Evolutionary conservation across 352 stramenopile species (phyloP).

Genomic region (Phytopythium litorale): DNA sequence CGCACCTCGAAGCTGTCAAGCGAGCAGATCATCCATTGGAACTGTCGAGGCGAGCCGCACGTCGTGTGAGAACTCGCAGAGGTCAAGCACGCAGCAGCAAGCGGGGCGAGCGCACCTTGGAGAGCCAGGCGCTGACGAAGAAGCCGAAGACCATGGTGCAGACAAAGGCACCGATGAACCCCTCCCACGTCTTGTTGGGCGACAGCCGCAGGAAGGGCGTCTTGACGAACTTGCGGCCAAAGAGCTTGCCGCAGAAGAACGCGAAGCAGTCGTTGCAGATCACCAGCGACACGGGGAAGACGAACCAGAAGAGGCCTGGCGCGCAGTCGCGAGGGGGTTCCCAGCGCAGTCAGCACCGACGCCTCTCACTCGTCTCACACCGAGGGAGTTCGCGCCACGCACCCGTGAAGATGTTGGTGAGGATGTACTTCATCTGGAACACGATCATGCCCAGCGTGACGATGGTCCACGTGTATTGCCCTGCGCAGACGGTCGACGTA

Average conservation of each 20-base stretch:
- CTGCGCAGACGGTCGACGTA: constrained; percentile 13
- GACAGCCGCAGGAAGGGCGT: constrained; percentile 88
- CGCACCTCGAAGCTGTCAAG: constrained; percentile 72
- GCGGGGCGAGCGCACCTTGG: constrained; percentile 40
- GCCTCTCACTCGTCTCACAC: not conserved
- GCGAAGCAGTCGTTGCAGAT: constrained; percentile 96
- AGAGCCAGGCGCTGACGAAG: constrained; percentile 89
- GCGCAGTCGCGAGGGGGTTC: not conserved
- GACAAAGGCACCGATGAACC: constrained; percentile 96
- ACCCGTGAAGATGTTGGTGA: constrained; percentile 96
- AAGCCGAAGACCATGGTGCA: constrained; percentile 95
- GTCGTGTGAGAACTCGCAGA: constrained; percentile 6
- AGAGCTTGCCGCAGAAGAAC: constrained; percentile 90
- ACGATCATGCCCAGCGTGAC: constrained; percentile 93
- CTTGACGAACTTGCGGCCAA: constrained; percentile 92
- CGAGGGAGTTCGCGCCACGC: constrained; percentile 2
- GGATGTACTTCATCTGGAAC: constrained; percentile 97
- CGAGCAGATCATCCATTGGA: constrained; percentile 94
- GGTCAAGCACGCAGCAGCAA: not conserved
- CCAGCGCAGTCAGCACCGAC: not conserved
- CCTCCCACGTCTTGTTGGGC: constrained; percentile 99
- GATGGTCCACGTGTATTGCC: constrained; percentile 96
- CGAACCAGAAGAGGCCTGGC: constrained; percentile 93
- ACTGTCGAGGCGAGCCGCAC: constrained; percentile 22
- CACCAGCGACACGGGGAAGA: constrained; percentile 92